phyloP scores from a whole-genome alignment of 495 filamentous ascomycete species.

The Aspergillus hancockii region DNA sequence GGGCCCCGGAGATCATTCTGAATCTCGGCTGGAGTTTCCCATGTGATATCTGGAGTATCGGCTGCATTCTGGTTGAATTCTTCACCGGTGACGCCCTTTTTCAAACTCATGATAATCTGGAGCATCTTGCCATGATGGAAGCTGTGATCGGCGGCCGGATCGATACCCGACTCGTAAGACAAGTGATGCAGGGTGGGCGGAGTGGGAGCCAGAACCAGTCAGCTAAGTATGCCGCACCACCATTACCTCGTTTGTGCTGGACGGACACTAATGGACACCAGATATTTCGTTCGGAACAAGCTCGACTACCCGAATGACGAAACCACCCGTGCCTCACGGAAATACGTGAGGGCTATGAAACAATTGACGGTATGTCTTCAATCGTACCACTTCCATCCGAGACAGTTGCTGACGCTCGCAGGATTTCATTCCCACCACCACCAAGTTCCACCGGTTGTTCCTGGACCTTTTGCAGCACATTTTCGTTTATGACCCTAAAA shows the following conservation, averaged over 20 bases:
- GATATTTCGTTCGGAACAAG: constrained; percentile 81
- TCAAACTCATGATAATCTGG: constrained; percentile 96
- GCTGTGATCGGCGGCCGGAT: constrained; percentile 74
- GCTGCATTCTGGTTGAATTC: constrained; percentile 98
- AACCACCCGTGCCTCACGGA: constrained; percentile 82
- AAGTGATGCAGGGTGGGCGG: constrained; percentile 66
- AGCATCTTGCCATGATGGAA: constrained; percentile 99
- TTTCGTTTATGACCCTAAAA: constrained; percentile 91
- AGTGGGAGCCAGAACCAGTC: constrained; percentile 72
- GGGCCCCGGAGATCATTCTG: constrained; percentile 95
- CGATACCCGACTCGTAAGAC: constrained; percentile 71
- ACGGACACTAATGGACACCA: constrained; percentile 30
- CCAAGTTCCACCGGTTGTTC: constrained; percentile 78
- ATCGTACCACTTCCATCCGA: background rate
- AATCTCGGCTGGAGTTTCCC: constrained; percentile 97
- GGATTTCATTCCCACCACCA: constrained; percentile 86
- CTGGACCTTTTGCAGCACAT: constrained; percentile 86
- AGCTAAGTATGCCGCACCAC: constrained; percentile 65
- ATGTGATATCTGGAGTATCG: constrained; percentile 99
- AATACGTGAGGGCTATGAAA: constrained; percentile 97
- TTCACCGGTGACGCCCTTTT: constrained; percentile 97
- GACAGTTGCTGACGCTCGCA: constrained; percentile 42
- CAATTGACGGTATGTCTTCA: constrained; percentile 64
- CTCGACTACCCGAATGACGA: constrained; percentile 88
- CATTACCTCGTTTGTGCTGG: background rate